These are phyloP conservation scores for Xylaria flabelliformis DNA, from an alignment of 495 filamentous ascomycete species.

Conservation along the genomic window DNA sequence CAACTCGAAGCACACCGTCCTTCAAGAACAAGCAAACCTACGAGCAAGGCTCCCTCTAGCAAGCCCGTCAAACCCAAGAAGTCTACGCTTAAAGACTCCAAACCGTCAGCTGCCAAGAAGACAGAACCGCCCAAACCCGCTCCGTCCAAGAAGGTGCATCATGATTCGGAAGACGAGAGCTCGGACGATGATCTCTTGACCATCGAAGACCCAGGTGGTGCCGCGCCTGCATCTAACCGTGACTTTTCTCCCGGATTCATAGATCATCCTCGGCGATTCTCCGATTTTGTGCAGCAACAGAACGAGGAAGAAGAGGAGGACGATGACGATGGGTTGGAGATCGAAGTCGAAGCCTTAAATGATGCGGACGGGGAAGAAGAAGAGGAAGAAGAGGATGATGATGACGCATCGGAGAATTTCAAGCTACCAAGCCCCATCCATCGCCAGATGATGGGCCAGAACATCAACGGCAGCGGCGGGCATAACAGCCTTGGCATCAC, in stretches of 20 bases:
- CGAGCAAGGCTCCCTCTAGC: constrained; percentile 8
- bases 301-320: constrained; percentile 44
- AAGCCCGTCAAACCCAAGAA: constrained; percentile 36
- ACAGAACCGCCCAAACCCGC: constrained; percentile 36
- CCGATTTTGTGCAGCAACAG: constrained; percentile 46
- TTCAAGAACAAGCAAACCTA: constrained; percentile 32
- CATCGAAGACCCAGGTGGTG: constrained; percentile 54
- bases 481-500: constrained; percentile 6
- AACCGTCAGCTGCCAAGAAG: constrained; percentile 32
- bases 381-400: constrained; percentile 42
- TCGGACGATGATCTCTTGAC: constrained; percentile 54
- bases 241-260: constrained; percentile 48
- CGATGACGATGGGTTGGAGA: constrained; percentile 39
- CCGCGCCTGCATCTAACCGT: constrained; percentile 36
- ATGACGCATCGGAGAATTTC: constrained; percentile 41
- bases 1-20: constrained; percentile 45
- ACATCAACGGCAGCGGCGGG: constrained; percentile 21
- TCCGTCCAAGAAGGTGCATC: constrained; percentile 28
- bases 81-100: constrained; percentile 31
- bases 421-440: constrained; percentile 46
- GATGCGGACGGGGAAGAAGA: constrained; percentile 31
- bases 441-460: constrained; percentile 34
- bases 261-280: constrained; percentile 47
- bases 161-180: constrained; percentile 50
- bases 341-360: constrained; percentile 27